Evolutionary conservation across 2,329 filamentous ascomycete species (phyloP).

Genomic region (Diaporthe sp.): DNA sequence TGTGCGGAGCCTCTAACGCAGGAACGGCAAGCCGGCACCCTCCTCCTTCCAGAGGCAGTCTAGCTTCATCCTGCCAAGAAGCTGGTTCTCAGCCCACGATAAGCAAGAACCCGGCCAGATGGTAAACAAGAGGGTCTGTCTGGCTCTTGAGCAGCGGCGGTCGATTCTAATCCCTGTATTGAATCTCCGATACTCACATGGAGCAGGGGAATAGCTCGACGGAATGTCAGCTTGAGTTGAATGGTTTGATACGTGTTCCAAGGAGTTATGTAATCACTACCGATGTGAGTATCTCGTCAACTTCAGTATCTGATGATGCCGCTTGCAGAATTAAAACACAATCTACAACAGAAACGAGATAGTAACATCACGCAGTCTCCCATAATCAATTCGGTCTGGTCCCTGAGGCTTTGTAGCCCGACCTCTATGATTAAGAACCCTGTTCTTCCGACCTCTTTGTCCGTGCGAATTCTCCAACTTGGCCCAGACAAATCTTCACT

Average conservation of each 20-base stretch:
- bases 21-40: conserved; percentile 8
- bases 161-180: background rate
- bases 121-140: background rate
- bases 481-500: too few species aligned
- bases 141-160: background rate
- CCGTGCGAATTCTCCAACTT: too few species aligned
- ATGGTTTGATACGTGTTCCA: background rate
- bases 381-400: too few species aligned
- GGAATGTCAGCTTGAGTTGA: background rate
- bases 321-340: background rate
- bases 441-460: too few species aligned
- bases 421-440: too few species aligned
- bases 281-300: too few species aligned
- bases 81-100: conserved; percentile 5
- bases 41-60: conserved; percentile 20
- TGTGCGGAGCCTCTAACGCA: conserved; percentile 19
- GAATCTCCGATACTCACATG: background rate
- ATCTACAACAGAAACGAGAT: too few species aligned
- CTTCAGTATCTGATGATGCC: background rate
- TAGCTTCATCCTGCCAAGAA: conserved; percentile 15
- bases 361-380: too few species aligned
- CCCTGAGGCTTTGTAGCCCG: too few species aligned
- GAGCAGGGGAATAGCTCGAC: background rate
- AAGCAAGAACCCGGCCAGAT: background rate
- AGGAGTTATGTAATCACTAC: background rate